Conservation (phyloP, 805 yeast species). For the Starmerella stellata region DNA sequence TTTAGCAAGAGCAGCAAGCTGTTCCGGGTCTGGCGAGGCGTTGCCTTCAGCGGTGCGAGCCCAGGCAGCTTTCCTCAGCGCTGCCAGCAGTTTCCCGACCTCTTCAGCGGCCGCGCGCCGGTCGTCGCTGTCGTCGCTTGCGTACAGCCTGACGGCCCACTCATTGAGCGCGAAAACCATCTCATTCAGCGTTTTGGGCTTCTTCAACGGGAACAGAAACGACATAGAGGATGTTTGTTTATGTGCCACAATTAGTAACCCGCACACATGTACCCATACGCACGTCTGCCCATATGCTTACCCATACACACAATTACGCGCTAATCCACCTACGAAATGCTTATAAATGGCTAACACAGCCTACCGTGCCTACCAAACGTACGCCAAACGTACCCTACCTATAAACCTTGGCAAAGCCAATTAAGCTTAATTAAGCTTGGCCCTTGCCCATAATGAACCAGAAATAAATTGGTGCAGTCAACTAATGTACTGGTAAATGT, state of each 20-base stretch:
- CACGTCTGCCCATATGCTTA: too few species aligned
- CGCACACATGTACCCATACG: too few species aligned
- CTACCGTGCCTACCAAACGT: too few species aligned
- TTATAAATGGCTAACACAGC: too few species aligned
- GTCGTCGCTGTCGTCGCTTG: neutral
- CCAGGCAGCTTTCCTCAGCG: constrained; percentile 11
- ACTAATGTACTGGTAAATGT: too few species aligned
- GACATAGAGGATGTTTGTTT: constrained; percentile 49
- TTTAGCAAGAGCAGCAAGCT: constrained; percentile 54
- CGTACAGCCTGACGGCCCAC: constrained; percentile 44
- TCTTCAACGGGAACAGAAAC: constrained; percentile 64
- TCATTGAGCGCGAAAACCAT: constrained; percentile 61
- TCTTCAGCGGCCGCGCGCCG: constrained; percentile 23
- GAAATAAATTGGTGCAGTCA: too few species aligned
- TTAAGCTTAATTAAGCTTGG: too few species aligned
- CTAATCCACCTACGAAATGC: too few species aligned
- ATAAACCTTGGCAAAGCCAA: too few species aligned
- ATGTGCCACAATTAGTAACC: neutral
- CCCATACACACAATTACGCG: too few species aligned
- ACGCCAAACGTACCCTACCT: too few species aligned
- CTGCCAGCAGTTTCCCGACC: constrained; percentile 10
- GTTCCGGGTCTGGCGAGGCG: constrained; percentile 39
- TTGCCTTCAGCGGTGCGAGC: constrained; percentile 4
- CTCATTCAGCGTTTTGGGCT: constrained; percentile 78
- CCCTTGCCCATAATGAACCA: too few species aligned